Conservation (phyloP, 805 yeast species). For the Grigorovia jiainica region DNA sequence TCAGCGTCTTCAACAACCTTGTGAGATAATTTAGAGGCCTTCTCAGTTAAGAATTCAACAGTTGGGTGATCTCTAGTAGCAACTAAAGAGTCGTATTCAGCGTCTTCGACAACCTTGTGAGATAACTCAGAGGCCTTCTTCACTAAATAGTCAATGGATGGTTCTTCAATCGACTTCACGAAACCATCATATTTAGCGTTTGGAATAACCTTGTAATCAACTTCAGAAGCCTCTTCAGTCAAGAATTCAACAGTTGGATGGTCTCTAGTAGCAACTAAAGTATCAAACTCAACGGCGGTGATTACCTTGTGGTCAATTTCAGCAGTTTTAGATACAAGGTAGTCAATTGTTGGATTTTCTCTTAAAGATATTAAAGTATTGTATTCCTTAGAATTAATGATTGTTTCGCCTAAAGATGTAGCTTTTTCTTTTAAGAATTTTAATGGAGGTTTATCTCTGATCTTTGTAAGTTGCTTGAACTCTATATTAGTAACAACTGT, state of each 20-base stretch:
- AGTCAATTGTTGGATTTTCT: conserved; percentile 2
- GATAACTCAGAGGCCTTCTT: neutral
- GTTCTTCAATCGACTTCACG: conserved; percentile 1
- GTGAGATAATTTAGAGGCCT: neutral
- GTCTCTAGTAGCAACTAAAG: neutral
- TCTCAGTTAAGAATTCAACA: conserved; percentile 1
- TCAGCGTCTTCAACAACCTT: neutral
- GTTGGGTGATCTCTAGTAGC: neutral
- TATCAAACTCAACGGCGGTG: neutral
- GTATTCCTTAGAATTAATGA: neutral
- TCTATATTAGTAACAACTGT: neutral
- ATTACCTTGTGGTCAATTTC: neutral
- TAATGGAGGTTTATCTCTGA: conserved; percentile 1
- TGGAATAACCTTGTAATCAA: neutral
- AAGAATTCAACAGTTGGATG: conserved; percentile 2
- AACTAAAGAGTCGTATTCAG: neutral
- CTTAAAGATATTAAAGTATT: neutral
- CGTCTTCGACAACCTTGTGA: neutral
- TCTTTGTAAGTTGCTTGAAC: neutral
- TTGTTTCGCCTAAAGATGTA: neutral
- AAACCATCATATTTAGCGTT: neutral
- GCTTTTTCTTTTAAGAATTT: conserved; percentile 2
- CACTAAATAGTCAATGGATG: neutral
- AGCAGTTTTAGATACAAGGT: neutral
- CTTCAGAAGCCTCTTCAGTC: neutral